These are phyloP conservation scores for Trematosphaeria pertusa DNA, from an alignment of 2,329 filamentous ascomycete genomes.

Conservation along the genomic window DNA sequence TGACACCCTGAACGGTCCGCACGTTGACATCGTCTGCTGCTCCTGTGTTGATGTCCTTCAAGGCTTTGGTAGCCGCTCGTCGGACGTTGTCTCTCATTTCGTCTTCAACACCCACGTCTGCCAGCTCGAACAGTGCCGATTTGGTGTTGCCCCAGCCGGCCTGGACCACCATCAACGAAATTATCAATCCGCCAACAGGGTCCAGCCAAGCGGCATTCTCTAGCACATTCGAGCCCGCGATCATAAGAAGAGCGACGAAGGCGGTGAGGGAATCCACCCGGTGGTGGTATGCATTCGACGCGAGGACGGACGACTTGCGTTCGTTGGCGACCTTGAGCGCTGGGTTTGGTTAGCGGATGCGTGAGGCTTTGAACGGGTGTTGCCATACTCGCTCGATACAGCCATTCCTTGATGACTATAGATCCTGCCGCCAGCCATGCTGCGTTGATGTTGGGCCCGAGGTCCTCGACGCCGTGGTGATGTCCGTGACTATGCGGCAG, in stretches of 20 bases:
- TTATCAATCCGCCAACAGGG: slow-evolving; percentile 89
- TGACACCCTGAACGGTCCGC: slow-evolving; percentile 83
- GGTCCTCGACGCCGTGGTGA: slow-evolving; percentile 63
- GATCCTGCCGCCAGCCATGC: slow-evolving; percentile 93
- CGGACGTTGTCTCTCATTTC: slow-evolving; percentile 79
- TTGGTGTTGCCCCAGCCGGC: slow-evolving; percentile 88
- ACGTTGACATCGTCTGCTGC: slow-evolving; percentile 70
- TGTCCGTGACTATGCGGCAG: slow-evolving; percentile 67
- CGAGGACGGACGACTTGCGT: slow-evolving; percentile 93
- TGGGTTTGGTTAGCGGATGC: slow-evolving; percentile 50
- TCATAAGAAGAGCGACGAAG: slow-evolving; percentile 88
- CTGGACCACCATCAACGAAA: slow-evolving; percentile 91
- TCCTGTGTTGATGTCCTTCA: slow-evolving; percentile 46
- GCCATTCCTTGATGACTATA: slow-evolving; percentile 93
- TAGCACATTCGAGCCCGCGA: slow-evolving; percentile 87
- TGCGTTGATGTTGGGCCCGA: slow-evolving; percentile 86
- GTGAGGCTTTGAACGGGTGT: background rate
- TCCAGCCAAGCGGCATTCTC: slow-evolving; percentile 90
- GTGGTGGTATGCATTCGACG: slow-evolving; percentile 95
- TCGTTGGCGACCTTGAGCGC: slow-evolving; percentile 95
- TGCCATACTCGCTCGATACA: slow-evolving; percentile 75
- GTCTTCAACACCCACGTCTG: slow-evolving; percentile 86
- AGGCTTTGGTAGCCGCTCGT: slow-evolving; percentile 60
- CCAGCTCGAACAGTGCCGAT: slow-evolving; percentile 82
- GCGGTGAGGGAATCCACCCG: slow-evolving; percentile 95